These are phyloP conservation scores for Camellia lanceoleosa DNA, from an alignment of 148 eudicot species.

Conservation along the genomic window DNA sequence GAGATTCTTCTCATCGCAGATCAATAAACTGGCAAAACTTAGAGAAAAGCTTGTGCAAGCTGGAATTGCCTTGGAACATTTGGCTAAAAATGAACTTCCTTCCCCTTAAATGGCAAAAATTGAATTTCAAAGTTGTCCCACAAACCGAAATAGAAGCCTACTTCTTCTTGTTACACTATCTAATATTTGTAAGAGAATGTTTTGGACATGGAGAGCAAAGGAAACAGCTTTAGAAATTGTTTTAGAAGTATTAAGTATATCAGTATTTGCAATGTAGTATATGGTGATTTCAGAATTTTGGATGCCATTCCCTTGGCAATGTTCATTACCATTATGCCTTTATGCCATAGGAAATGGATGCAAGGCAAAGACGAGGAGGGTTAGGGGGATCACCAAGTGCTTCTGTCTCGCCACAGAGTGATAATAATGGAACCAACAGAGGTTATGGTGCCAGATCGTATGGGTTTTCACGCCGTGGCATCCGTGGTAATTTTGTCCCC, in stretches of 20 bases:
- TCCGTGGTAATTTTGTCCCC: constrained; percentile 95
- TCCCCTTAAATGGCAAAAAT: not conserved
- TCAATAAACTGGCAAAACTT: not conserved
- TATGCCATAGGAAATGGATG: constrained; percentile 75
- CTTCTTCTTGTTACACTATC: not conserved
- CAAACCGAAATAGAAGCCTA: not conserved
- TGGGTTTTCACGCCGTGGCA: constrained; percentile 84
- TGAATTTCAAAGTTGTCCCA: not conserved
- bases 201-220: not conserved
- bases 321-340: constrained; percentile 18
- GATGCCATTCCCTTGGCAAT: not conserved
- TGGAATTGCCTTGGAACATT: not conserved
- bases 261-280: not conserved
- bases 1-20: not conserved
- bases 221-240: not conserved
- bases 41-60: not conserved
- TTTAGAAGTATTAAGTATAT: not conserved
- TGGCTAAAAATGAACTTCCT: not conserved
- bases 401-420: constrained; percentile 63
- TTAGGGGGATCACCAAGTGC: constrained; percentile 58
- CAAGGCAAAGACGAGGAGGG: constrained; percentile 77
- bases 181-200: not conserved
- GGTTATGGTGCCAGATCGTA: constrained; percentile 69
- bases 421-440: constrained; percentile 44
- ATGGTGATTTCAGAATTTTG: not conserved